Evolutionary conservation across 2,329 filamentous ascomycete genomes (phyloP), one percentile per base, ranked within the genome.

Genomic region (Paracoccidioides brasiliensis): DNA sequence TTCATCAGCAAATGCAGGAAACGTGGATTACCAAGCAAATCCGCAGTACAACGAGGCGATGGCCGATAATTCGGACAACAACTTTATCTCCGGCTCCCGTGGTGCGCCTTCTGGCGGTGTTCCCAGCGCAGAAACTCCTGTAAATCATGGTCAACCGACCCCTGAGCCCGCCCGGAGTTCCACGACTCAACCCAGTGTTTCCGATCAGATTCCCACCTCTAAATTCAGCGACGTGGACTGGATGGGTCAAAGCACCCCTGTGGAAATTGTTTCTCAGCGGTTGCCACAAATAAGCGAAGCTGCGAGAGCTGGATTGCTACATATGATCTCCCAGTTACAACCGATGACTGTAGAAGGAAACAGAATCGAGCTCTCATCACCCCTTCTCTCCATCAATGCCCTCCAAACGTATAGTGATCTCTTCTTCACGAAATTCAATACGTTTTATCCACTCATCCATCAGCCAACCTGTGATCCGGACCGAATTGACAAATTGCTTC

Each of bases 381-480:
- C 76, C 0, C 65, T 82, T 0, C 66, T 84, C 2, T 77, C 76
- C 0, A 66, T 78, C 0, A 60, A 66, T 1, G 74, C 76, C 0
- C 67, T 84, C 7, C 79, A 83, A 59, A 72, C 69, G 3, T 83
- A 81, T 62, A 74, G 75, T 42, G 78, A 83, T 57, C 67, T 83
- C 1, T 84, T 79, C 67, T 84, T 83, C 64, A 76, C 73, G 0
- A 74, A 76, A 2, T 83, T 84, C 67, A 84, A 84, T 63, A 74
- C 75, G 0, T 72, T 76, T 0, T 84, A 84, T 59, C 81, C 81
- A 0, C 68, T 83, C 1, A 74, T 84, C 7, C 80, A 84, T 57
- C 70, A 77, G 58, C 69, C 79, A 1, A 82, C 80, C 0, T 84
- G 83, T 61, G 70, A 79, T 45, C 73, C 78, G 0, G 70, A 68